Evolutionary conservation across 2,329 filamentous ascomycete genomes (phyloP).

Genomic region (Penicillium verrucosum): DNA sequence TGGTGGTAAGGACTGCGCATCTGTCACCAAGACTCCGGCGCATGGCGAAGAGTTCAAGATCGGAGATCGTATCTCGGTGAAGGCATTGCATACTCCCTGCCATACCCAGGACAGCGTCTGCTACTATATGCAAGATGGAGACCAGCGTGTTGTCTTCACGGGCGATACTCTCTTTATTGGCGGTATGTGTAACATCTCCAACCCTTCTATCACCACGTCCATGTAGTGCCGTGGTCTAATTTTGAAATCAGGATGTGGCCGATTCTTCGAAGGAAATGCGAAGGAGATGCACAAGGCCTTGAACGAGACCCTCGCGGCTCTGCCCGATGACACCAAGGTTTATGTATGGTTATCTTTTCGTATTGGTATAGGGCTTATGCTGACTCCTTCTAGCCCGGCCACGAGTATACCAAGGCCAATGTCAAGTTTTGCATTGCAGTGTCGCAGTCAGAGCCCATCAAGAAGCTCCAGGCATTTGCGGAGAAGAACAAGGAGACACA

Average conservation of each 20-base stretch:
- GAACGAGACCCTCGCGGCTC: constrained; percentile 73
- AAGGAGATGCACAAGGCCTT: constrained; percentile 90
- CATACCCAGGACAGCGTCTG: constrained; percentile 99
- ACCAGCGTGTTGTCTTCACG: constrained; percentile 77
- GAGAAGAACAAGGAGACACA: constrained; percentile 82
- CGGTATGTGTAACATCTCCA: constrained; percentile 50
- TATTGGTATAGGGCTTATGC: neutral
- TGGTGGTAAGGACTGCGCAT: constrained; percentile 80
- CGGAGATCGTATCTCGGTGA: constrained; percentile 74
- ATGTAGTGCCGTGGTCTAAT: neutral
- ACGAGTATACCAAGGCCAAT: constrained; percentile 98
- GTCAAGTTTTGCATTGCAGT: constrained; percentile 82
- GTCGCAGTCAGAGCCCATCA: constrained; percentile 68
- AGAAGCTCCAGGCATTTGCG: constrained; percentile 73
- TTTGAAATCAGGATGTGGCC: constrained; percentile 69
- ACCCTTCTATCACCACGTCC: neutral
- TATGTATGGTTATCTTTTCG: constrained; percentile 62
- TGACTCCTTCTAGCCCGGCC: constrained; percentile 64
- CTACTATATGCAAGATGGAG: constrained; percentile 80
- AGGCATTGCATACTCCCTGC: constrained; percentile 89
- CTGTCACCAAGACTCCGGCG: constrained; percentile 71
- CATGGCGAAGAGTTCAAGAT: constrained; percentile 78
- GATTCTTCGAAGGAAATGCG: constrained; percentile 90
- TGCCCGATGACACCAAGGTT: constrained; percentile 89
- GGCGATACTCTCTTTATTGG: constrained; percentile 96